Evolutionary conservation across 352 stramenopile species (phyloP), one percentile per base, ranked within the genome.

Genomic region (Globisporangium iwayamae): DNA sequence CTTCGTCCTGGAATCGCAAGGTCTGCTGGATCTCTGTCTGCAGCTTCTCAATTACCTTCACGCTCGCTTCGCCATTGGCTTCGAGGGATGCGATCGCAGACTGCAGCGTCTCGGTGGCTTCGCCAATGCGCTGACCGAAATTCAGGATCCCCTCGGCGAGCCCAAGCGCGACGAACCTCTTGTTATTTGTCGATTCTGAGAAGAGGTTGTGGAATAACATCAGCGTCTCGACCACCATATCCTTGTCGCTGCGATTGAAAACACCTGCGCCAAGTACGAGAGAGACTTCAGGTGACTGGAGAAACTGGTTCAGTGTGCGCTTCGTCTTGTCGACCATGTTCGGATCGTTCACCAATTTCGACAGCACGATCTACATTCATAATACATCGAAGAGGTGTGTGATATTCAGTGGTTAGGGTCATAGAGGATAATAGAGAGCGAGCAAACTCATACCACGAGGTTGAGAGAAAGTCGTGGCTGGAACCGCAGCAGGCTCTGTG

Each of bases 381-480:
- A 7, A 30, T 54, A 10, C 22, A 54, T 4, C 22, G 50, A 36
- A 36, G 32, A 36, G 32, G 32, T 36, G 32, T 36, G 0, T 36
- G 32, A 36, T 36, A 36, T 36, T 52, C 46, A 52, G 18, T 20
- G 3, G 30, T 5, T 18, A 30, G 18, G 28, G 10, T 10, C 36
- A 46, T 9, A 2, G 10, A 57, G 20, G 32, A 48, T 9, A 3
- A 16, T 13, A 50, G 2, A 56, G 39, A 60, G n/a, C 9, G 18
- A 20, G n/a, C 9, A 32, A 11, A 18, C 20, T 64, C 62, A 59
- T 72, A 91, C 85, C 75, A 93, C 79, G 47, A 93, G 63, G 18
- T 87, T 64, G 39, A 94, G 80, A 10, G 85, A 89, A 1, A 94
- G 68, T 9, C 76, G 72, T 45, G 85, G 83, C n/a, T 89, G 80